Base-by-base conservation (phyloP, 345 rosid genomes). In the Hibiscus syriacus region DNA sequence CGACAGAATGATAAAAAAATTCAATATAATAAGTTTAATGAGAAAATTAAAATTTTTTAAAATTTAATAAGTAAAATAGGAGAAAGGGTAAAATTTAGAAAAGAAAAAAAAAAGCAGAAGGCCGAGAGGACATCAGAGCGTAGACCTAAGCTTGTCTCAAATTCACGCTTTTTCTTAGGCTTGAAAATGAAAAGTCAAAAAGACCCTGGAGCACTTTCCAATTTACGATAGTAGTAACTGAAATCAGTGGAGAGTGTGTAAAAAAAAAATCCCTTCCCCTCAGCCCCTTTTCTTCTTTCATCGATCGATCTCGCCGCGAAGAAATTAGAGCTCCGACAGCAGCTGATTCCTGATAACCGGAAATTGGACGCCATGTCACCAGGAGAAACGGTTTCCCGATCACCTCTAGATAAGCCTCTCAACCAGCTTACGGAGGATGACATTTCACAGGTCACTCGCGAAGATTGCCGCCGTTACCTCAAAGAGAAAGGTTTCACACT, bases 391-490 rank as follows among this genome's bases (percentile, higher is more conserved):
- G 61, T 72, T 39, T 71, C 69, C 65, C 69, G 76, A 64, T 79
- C 85, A 19, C 62, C 70, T 17, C 79, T 81, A 0, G 73, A 79
- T 68, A 81, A 79, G 58, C 85, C 85, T 26, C 82, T 81, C 29
- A 46, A 66, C 61, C 82, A 74, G 17, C 82, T 73, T 49, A 82
- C 83, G 6, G 83, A 80, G 68, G 82, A 80, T 50, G 86, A 82
- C 80, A 80, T 82, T 69, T 78, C 86, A 43, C 83, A 78, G 77
- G 70, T 82, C 72, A 82, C 83, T 58, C 86, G 86, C 54, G 86
- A 82, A 75, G 86, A 82, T 73, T 80, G 86, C 80, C 82, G 83
- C 70, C 74, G 73, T 26, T 82, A 73, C 68, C 86, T 82, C 73
- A 82, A 77, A 73, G 75, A 77, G 13, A 80, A 80, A 75, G 83